Percentiles rank a stretch among this genome's conserved stretches.
Conservation (phyloP, 225 moss, liverwort and hornwort species). For the Anthoceros angustus region DNA sequence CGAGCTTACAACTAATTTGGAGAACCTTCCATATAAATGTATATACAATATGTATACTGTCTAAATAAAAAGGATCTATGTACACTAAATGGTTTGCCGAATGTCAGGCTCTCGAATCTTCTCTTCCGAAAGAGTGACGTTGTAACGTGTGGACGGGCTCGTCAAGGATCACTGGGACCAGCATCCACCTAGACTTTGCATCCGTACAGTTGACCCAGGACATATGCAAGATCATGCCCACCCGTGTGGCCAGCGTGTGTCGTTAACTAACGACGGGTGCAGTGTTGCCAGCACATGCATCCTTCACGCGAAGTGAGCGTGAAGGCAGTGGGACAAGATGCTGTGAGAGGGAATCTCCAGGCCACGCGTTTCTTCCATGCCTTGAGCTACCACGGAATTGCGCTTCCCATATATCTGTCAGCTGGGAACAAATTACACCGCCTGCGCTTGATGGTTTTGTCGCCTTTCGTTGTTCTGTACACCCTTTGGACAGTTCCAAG, state of each 20-base stretch:
- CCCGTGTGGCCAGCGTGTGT: background rate
- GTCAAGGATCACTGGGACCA: too few relatives aligned
- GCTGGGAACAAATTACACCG: slow-evolving; percentile 1
- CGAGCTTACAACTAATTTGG: too few relatives aligned
- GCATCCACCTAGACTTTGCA: background rate
- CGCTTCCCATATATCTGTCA: background rate
- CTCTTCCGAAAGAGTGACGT: background rate
- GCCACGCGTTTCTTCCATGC: background rate
- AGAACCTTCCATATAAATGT: too few relatives aligned
- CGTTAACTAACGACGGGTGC: background rate
- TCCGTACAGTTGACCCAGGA: background rate
- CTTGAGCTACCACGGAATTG: background rate
- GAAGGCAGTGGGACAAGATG: background rate
- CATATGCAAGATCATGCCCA: background rate
- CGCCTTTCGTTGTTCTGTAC: background rate
- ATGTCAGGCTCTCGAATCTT: background rate
- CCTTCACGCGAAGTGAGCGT: background rate
- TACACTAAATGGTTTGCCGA: background rate
- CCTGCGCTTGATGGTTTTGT: background rate
- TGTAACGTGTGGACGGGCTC: too few relatives aligned
- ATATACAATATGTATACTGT: too few relatives aligned
- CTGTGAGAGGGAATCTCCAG: background rate
- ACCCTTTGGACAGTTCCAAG: background rate
- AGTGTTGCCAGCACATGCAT: background rate
- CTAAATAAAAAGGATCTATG: too few relatives aligned